These are phyloP conservation scores for Rhytidiadelphus loreus DNA, from an alignment of 225 moss, liverwort and hornwort species.

Conservation along the genomic window DNA sequence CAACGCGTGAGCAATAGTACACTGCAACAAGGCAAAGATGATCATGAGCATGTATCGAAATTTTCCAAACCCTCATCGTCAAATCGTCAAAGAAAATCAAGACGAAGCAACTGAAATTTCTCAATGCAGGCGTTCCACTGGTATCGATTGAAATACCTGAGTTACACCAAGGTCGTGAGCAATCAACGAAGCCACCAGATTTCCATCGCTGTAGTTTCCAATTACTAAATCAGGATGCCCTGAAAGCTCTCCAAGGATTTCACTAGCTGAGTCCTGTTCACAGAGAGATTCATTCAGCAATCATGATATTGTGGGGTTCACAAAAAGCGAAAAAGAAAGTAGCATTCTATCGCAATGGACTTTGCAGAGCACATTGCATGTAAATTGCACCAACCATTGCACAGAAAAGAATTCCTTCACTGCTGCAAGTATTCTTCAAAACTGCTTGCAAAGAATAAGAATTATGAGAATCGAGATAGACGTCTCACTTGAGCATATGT, in stretches of 20 bases:
- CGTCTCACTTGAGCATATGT: conserved; percentile 49
- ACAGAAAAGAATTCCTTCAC: neutral
- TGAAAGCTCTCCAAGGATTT: conserved; percentile 44
- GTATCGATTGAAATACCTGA: conserved; percentile 27
- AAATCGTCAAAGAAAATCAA: neutral
- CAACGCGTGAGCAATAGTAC: conserved; percentile 79
- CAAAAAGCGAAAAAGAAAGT: neutral
- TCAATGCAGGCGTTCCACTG: neutral
- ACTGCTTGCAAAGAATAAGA: neutral
- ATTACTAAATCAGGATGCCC: conserved; percentile 72
- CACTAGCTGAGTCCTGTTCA: conserved; percentile 50
- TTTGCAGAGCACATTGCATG: neutral
- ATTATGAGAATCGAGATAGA: neutral
- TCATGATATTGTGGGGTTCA: neutral
- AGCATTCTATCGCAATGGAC: neutral
- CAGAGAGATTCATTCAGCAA: neutral
- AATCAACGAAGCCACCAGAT: conserved; percentile 65
- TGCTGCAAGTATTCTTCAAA: neutral
- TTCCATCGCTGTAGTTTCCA: conserved; percentile 88
- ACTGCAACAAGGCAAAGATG: conserved; percentile 21
- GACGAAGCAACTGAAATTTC: neutral
- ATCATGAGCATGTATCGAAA: neutral
- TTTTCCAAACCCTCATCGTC: neutral
- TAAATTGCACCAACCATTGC: neutral
- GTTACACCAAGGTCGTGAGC: conserved; percentile 59